Percentiles rank a stretch among this genome's conserved stretches.
Conservation (phyloP, 2,329 filamentous ascomycete genomes). For the Neoarthrinium moseri region DNA sequence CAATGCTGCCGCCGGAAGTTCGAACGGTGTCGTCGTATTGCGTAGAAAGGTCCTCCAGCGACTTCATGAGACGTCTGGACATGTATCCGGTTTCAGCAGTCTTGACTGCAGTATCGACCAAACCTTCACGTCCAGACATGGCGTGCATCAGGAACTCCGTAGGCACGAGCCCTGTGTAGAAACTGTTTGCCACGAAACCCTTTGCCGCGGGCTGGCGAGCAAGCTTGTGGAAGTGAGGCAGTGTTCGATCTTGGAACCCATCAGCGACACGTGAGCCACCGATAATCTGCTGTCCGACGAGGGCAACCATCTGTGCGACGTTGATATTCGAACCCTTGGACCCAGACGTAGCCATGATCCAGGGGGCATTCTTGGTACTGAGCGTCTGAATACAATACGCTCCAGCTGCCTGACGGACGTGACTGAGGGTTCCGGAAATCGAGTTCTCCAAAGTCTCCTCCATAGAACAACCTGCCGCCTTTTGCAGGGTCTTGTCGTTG, state of each 20-base stretch:
- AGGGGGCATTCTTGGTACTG: slow-evolving; percentile 85
- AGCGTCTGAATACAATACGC: slow-evolving; percentile 86
- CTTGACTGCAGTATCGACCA: slow-evolving; percentile 98
- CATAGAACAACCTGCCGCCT: slow-evolving; percentile 85
- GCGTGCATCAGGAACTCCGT: slow-evolving; percentile 98
- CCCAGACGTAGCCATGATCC: slow-evolving; percentile 96
- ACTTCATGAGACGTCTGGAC: slow-evolving; percentile 98
- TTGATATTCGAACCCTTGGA: slow-evolving; percentile 98
- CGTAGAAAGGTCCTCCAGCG: slow-evolving; percentile 88
- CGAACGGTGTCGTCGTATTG: slow-evolving; percentile 94
- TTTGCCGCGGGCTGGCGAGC: slow-evolving; percentile 90
- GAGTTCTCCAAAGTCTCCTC: slow-evolving; percentile 88
- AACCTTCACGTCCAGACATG: slow-evolving; percentile 95
- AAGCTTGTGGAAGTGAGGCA: slow-evolving; percentile 95
- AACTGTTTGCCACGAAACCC: slow-evolving; percentile 95
- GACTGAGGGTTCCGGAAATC: slow-evolving; percentile 88
- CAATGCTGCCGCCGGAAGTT: slow-evolving; percentile 82
- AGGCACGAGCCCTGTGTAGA: slow-evolving; percentile 87
- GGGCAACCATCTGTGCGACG: slow-evolving; percentile 97
- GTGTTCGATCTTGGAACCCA: slow-evolving; percentile 91
- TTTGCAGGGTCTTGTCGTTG: slow-evolving; percentile 77
- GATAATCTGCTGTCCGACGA: slow-evolving; percentile 98
- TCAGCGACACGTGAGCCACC: slow-evolving; percentile 88
- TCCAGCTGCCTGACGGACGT: slow-evolving; percentile 88
- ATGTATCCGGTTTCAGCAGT: slow-evolving; percentile 99